Percentiles rank a stretch among this genome's conserved stretches.
Conservation (phyloP, 352 stramenopile species). For the Pythium oligandrum region DNA sequence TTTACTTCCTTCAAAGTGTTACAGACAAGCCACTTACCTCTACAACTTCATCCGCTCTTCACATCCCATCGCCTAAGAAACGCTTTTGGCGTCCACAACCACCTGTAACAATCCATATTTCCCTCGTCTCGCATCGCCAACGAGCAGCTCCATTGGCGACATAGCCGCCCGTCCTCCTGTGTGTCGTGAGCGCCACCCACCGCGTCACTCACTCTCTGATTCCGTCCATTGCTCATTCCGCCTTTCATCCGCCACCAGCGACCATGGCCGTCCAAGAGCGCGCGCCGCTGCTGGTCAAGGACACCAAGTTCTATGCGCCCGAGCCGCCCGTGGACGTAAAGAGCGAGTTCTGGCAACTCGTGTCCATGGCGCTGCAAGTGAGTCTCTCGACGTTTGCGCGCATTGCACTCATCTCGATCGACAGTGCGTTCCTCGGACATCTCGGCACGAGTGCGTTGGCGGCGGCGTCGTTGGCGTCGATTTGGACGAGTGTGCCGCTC, state of each 20-base stretch:
- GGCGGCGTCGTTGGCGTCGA: slow-evolving; percentile 65
- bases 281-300: slow-evolving; percentile 7
- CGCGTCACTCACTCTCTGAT: too few species aligned
- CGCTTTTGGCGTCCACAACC: too few species aligned
- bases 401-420: slow-evolving; percentile 72
- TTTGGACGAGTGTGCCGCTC: slow-evolving; percentile 74
- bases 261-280: slow-evolving; percentile 6
- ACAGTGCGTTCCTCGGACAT: slow-evolving; percentile 76
- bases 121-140: too few species aligned
- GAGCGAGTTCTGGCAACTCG: slow-evolving; percentile 57
- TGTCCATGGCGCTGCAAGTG: slow-evolving; percentile 77
- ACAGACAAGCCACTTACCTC: too few species aligned
- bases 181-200: too few species aligned
- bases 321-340: slow-evolving; percentile 48
- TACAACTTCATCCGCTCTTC: too few species aligned
- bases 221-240: too few species aligned
- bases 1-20: too few species aligned
- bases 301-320: slow-evolving; percentile 30
- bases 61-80: too few species aligned
- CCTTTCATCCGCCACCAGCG: neutral
- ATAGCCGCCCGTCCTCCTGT: too few species aligned
- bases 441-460: slow-evolving; percentile 65
- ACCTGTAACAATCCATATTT: too few species aligned
- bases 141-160: too few species aligned
- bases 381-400: slow-evolving; percentile 72